These are phyloP conservation scores for Penicillium sp. DNA, from an alignment of 2,329 filamentous ascomycete genomes.

Conservation along the genomic window DNA sequence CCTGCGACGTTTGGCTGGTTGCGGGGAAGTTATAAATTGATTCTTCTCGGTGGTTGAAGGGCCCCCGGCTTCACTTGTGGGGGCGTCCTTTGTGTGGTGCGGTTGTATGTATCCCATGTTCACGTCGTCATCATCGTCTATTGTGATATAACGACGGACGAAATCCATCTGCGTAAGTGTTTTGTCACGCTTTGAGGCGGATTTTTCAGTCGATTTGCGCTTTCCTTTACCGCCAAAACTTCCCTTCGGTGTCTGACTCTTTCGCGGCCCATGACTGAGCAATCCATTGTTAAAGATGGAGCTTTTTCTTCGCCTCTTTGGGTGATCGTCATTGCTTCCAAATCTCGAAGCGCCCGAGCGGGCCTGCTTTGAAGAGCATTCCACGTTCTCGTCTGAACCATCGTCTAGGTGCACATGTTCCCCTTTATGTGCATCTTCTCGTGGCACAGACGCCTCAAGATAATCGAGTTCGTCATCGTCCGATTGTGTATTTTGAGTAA, in stretches of 20 bases:
- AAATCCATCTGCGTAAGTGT: conserved; percentile 43
- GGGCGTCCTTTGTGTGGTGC: conserved; percentile 9
- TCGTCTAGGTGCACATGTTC: conserved; percentile 25
- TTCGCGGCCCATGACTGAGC: conserved; percentile 9
- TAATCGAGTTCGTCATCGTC: conserved; percentile 31
- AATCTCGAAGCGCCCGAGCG: conserved; percentile 11
- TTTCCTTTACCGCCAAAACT: conserved; percentile 16
- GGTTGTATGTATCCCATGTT: conserved; percentile 31
- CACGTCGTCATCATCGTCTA: conserved; percentile 28
- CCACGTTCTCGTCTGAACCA: conserved; percentile 21
- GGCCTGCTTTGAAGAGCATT: conserved; percentile 15
- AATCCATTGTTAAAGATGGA: conserved; percentile 2
- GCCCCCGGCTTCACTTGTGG: neutral
- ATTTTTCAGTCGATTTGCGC: conserved; percentile 21
- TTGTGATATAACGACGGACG: conserved; percentile 32
- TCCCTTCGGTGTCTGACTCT: conserved; percentile 19
- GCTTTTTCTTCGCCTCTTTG: conserved; percentile 16
- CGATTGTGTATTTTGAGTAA: conserved; percentile 21
- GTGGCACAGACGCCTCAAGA: conserved; percentile 18
- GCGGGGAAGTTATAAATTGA: neutral
- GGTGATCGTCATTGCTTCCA: conserved; percentile 11
- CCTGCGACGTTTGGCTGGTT: conserved; percentile 11
- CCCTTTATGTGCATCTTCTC: conserved; percentile 2
- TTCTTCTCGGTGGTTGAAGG: neutral
- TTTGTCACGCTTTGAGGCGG: conserved; percentile 28